Percentiles rank a stretch among this genome's conserved stretches.
Evolutionary conservation across 768 basidiomycete species (phyloP).

Genomic region (Lyophyllum decastes): DNA sequence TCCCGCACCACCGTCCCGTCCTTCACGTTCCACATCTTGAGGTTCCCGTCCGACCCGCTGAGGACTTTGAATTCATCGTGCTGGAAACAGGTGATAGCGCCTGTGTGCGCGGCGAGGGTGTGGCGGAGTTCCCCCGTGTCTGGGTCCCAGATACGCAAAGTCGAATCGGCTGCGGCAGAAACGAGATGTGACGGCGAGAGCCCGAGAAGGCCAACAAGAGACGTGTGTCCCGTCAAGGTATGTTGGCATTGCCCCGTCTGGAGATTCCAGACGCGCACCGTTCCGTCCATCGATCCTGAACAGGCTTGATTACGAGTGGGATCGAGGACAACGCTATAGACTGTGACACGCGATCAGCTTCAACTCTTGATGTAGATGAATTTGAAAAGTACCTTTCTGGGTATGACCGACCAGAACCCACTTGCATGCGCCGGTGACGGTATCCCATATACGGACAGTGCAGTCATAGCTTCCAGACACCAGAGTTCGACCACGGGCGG

Average conservation of each 20-base stretch:
- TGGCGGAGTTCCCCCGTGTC: slow-evolving; percentile 78
- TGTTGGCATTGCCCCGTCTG: slow-evolving; percentile 79
- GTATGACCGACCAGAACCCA: slow-evolving; percentile 86
- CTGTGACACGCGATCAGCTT: slow-evolving; percentile 39
- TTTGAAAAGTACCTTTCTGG: slow-evolving; percentile 72
- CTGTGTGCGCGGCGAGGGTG: slow-evolving; percentile 86
- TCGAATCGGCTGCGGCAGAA: slow-evolving; percentile 95
- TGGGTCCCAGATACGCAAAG: slow-evolving; percentile 93
- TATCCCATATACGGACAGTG: slow-evolving; percentile 95
- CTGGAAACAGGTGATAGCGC: slow-evolving; percentile 99
- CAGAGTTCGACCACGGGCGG: slow-evolving; percentile 84
- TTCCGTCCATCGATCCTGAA: slow-evolving; percentile 98
- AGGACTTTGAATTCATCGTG: slow-evolving; percentile 98
- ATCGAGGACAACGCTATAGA: slow-evolving; percentile 95
- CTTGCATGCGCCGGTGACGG: slow-evolving; percentile 77
- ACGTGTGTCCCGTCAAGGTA: slow-evolving; percentile 87
- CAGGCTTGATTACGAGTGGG: slow-evolving; percentile 84
- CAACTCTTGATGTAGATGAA: neutral
- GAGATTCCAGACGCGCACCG: slow-evolving; percentile 93
- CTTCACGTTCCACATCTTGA: slow-evolving; percentile 97
- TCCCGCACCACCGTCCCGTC: slow-evolving; percentile 88
- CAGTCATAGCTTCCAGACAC: slow-evolving; percentile 97
- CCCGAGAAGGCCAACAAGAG: slow-evolving; percentile 91
- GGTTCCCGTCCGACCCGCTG: slow-evolving; percentile 91
- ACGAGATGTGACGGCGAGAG: slow-evolving; percentile 89